Evolutionary conservation across 1,284 basidiomycete genomes (phyloP).

Genomic region (Boletus smithii): DNA sequence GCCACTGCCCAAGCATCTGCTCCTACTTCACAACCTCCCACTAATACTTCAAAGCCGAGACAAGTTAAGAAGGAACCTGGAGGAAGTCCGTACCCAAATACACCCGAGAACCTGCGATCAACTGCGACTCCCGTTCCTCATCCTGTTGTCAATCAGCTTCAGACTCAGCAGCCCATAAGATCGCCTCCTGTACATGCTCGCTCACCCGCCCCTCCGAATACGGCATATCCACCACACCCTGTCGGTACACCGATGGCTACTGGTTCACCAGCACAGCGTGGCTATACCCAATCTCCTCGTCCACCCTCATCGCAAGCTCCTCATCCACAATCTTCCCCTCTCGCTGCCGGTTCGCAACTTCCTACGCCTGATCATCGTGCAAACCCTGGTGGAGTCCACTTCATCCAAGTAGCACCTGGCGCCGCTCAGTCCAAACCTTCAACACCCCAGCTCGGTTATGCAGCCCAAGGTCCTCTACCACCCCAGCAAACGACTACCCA

Average conservation of each 20-base stretch:
- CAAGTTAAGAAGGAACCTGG: conserved; percentile 31
- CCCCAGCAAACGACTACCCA: conserved; percentile 22
- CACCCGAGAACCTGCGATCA: conserved; percentile 31
- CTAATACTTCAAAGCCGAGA: conserved; percentile 25
- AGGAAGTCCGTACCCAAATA: conserved; percentile 26
- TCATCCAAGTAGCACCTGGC: conserved; percentile 27
- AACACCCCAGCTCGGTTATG: conserved; percentile 29
- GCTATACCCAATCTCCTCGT: conserved; percentile 36
- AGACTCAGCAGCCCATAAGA: conserved; percentile 25
- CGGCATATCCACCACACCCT: conserved; percentile 24
- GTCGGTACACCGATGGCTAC: conserved; percentile 19
- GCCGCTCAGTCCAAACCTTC: conserved; percentile 28
- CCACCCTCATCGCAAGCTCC: conserved; percentile 33
- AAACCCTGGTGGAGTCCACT: conserved; percentile 29
- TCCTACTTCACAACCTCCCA: conserved; percentile 20
- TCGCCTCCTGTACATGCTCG: conserved; percentile 32
- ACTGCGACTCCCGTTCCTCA: conserved; percentile 32
- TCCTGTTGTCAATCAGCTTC: conserved; percentile 34
- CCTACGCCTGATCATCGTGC: conserved; percentile 31
- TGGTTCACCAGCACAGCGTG: conserved; percentile 32
- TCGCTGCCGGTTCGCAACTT: conserved; percentile 29
- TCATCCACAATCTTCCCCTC: conserved; percentile 32
- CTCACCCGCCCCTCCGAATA: conserved; percentile 25
- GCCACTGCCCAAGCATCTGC: conserved; percentile 18
- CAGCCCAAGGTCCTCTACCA: conserved; percentile 14